phyloP scores from a whole-genome alignment of 1,284 basidiomycete genomes.

The Limonomyces culmigenus region DNA sequence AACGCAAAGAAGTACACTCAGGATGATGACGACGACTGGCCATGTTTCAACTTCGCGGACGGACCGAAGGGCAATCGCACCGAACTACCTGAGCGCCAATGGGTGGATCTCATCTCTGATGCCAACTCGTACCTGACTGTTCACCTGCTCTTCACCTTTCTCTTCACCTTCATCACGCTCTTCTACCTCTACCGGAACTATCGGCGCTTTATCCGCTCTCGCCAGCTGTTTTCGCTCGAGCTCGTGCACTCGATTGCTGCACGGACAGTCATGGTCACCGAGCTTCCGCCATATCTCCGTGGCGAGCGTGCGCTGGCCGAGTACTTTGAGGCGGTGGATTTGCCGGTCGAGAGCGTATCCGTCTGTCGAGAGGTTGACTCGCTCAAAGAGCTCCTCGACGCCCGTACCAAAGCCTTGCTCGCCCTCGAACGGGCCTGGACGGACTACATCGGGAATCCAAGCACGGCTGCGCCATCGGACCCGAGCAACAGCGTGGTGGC shows the following conservation, averaged over 20 bases:
- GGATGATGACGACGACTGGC: constrained; percentile 27
- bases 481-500: constrained; percentile 36
- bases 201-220: constrained; percentile 74
- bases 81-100: constrained; percentile 25
- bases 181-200: constrained; percentile 84
- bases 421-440: constrained; percentile 77
- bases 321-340: constrained; percentile 79
- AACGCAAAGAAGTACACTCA: constrained; percentile 56
- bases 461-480: constrained; percentile 56
- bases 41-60: background rate
- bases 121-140: constrained; percentile 74
- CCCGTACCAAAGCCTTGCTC: constrained; percentile 63
- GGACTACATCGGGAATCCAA: constrained; percentile 85
- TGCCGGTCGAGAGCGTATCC: constrained; percentile 80
- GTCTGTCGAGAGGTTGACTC: constrained; percentile 72
- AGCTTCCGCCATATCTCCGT: constrained; percentile 68
- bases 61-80: background rate
- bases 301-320: constrained; percentile 77
- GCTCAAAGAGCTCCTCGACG: constrained; percentile 58
- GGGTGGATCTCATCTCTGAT: constrained; percentile 75
- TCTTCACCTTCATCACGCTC: constrained; percentile 79
- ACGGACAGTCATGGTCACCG: constrained; percentile 80
- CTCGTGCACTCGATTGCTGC: constrained; percentile 89
- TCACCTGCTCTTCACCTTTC: constrained; percentile 85
- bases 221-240: constrained; percentile 87